phyloP scores from a whole-genome alignment of 805 yeast genomes.

The Yarrowia keelungensis region DNA sequence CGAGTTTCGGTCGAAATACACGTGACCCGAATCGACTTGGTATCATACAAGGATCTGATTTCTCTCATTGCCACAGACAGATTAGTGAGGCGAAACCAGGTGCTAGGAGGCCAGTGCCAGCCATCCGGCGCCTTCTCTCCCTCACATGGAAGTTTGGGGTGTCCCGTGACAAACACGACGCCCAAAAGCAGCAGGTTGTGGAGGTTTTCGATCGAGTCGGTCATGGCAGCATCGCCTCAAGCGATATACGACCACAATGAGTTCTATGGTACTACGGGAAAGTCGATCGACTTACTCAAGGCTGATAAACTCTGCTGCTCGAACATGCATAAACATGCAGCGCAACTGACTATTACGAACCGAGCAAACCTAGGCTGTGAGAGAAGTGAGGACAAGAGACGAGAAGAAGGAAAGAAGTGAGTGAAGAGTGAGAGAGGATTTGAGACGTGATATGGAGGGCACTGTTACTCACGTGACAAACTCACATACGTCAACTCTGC shows the following conservation, averaged over 20 bases:
- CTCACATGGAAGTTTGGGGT: constrained; percentile 1
- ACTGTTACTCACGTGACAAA: background rate
- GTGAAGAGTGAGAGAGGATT: background rate
- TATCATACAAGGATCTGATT: background rate
- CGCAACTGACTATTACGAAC: constrained; percentile 3
- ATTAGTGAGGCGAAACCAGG: background rate
- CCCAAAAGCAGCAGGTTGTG: constrained; percentile 15
- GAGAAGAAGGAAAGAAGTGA: background rate
- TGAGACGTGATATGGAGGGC: no score
- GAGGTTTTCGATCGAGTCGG: background rate
- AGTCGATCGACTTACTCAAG: no score
- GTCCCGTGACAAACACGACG: constrained; percentile 2
- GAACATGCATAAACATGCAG: constrained; percentile 17
- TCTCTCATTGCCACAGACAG: background rate
- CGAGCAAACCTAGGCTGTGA: background rate
- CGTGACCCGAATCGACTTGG: constrained; percentile 11
- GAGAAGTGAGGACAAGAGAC: background rate
- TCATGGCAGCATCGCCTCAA: background rate
- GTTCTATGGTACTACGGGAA: no score
- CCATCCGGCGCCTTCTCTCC: constrained; percentile 19
- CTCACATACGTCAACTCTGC: no score
- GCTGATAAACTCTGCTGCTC: background rate
- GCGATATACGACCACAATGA: no score
- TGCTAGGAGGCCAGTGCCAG: constrained; percentile 35
- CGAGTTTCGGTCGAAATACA: background rate